These are phyloP conservation scores for Penicillium sp. DNA, from an alignment of 2,329 filamentous ascomycete species.

Conservation along the genomic window DNA sequence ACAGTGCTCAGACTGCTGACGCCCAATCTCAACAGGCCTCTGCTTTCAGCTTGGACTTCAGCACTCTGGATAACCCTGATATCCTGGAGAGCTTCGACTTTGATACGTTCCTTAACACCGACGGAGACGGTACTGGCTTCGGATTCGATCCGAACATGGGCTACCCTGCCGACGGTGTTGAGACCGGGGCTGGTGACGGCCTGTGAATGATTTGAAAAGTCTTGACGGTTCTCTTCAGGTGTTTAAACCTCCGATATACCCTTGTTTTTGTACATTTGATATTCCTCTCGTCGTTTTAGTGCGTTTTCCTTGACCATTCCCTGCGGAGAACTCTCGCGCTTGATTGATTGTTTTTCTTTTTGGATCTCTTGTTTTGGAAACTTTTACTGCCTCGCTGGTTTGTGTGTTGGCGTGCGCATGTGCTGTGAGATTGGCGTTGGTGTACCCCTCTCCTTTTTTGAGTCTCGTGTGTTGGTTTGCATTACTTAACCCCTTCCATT, in stretches of 20 bases:
- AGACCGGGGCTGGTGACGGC: constrained; percentile 48
- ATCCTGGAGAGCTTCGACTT: constrained; percentile 66
- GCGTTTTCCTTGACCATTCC: constrained; percentile 30
- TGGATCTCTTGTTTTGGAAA: constrained; percentile 27
- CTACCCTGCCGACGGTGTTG: constrained; percentile 50
- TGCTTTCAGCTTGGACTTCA: constrained; percentile 52
- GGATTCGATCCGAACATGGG: constrained; percentile 50
- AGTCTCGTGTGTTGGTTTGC: constrained; percentile 31
- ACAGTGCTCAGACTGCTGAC: constrained; percentile 26
- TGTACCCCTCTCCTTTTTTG: constrained; percentile 33
- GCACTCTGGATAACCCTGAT: constrained; percentile 53
- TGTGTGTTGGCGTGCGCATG: constrained; percentile 32
- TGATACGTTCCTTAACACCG: constrained; percentile 69
- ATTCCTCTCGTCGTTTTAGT: constrained; percentile 28
- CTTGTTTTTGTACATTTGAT: constrained; percentile 48
- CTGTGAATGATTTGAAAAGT: constrained; percentile 44
- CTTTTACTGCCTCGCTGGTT: constrained; percentile 35
- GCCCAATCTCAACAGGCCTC: constrained; percentile 31
- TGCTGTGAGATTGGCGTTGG: constrained; percentile 45
- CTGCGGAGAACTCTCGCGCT: constrained; percentile 26
- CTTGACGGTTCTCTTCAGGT: constrained; percentile 42
- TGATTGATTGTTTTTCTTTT: constrained; percentile 16
- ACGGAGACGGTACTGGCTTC: constrained; percentile 51
- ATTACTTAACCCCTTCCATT: constrained; percentile 17
- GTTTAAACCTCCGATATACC: constrained; percentile 45